Conservation (phyloP, 331 rosid genomes). For the Acacia pycnantha region DNA sequence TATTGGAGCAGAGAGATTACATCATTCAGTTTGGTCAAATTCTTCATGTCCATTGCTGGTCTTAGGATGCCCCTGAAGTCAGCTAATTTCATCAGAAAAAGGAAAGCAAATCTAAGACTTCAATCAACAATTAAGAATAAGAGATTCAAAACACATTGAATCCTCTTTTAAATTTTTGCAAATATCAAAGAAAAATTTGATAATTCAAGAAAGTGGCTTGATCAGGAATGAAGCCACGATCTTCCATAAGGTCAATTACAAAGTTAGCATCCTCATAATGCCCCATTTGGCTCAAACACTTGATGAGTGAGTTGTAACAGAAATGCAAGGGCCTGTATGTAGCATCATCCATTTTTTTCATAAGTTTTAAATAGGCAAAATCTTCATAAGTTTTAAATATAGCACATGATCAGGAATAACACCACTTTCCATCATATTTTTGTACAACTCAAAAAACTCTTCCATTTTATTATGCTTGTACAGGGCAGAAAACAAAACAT, state of each 20-base stretch:
- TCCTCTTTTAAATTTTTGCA: too few species aligned
- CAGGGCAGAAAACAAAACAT: conserved; percentile 39
- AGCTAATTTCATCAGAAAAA: too few species aligned
- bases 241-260: conserved; percentile 37
- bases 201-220: conserved; percentile 36
- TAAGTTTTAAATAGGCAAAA: conserved; percentile 29
- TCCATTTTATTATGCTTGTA: conserved; percentile 33
- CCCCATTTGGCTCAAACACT: conserved; percentile 38
- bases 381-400: conserved; percentile 34
- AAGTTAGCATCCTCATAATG: conserved; percentile 35
- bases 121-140: too few species aligned
- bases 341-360: conserved; percentile 32
- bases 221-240: conserved; percentile 32
- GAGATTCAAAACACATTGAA: too few species aligned
- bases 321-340: conserved; percentile 39
- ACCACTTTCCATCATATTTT: conserved; percentile 32
- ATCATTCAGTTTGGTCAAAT: too few species aligned
- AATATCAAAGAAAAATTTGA: too few species aligned
- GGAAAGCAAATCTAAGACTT: too few species aligned
- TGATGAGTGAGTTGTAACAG: conserved; percentile 44
- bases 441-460: conserved; percentile 26
- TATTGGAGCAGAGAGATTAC: too few species aligned
- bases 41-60: too few species aligned
- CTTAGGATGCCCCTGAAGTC: too few species aligned
- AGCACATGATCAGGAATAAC: conserved; percentile 48